Base-by-base conservation (phyloP, 176 grass and related monocot species). In the Lolium rigidum region DNA sequence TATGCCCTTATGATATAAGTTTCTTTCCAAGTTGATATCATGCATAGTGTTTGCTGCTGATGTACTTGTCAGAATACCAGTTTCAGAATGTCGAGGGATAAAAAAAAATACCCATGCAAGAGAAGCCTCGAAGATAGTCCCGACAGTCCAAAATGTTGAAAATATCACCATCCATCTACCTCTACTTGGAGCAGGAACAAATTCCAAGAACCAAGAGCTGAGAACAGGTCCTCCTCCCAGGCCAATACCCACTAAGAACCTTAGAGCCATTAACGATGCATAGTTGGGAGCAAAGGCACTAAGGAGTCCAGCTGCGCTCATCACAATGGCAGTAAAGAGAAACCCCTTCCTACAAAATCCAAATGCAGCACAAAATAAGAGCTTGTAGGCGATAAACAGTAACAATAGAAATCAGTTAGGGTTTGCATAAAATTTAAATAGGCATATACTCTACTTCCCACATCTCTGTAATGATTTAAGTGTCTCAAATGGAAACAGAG, bases 161-260 rank as follows among this genome's bases (percentile, higher is more conserved):
- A 98, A 89, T 56, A 92, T 31, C 38, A 98, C 93, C 96, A 98
- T 98, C 96, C 96, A 98, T 63, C 90, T 94, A 88, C 96, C 96
- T 83, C 93, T 88, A 85, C 82, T 87, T 75, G 96, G 91, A 84
- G 96, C 90, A 78, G 96, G 96, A 86, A 95, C 91, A 79, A 98
- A 98, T 87, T 98, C 96, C 86, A 98, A 81, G 84, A 98, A 98
- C 96, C 93, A 98, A 73, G 96, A 98, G 47, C 89, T 87, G 18
- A 98, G 96, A 49, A 98, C 92, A 49, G 96, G 96, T 54, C 96
- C 96, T 78, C 96, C 96, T 72, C 96, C 96, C 82, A 98, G 89
- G 24, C 93, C 96, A 82, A 98, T 70, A 56, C 96, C 96, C 79
- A 98, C 96, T 78, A 98, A 80, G 86, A 98, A 98, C 72, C 96